Percentiles rank a stretch among this genome's conserved stretches.
Evolutionary conservation across 2,329 filamentous ascomycete species (phyloP).

Genomic region (Colletotrichum tofieldiae): DNA sequence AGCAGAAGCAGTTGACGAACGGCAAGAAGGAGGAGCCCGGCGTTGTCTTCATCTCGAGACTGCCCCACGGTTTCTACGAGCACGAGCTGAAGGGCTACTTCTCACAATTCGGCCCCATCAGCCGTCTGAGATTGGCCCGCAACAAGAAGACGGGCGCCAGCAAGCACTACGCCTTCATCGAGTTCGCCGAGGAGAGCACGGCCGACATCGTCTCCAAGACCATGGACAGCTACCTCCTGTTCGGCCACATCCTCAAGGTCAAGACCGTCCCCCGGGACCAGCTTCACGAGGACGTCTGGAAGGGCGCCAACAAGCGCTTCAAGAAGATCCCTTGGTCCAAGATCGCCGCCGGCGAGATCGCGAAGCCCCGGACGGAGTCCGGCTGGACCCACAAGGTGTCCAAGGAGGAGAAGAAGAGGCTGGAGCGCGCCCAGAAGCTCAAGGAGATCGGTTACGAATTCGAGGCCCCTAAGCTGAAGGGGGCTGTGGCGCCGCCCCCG

Average conservation of each 20-base stretch:
- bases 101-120: conserved; percentile 90
- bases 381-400: conserved; percentile 84
- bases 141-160: conserved; percentile 93
- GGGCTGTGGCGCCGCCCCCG: conserved; percentile 58
- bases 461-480: conserved; percentile 80
- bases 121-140: conserved; percentile 79
- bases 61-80: conserved; percentile 97
- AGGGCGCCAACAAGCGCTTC: conserved; percentile 91
- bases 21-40: conserved; percentile 73
- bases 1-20: conserved; percentile 54
- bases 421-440: conserved; percentile 80
- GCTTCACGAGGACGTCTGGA: conserved; percentile 87
- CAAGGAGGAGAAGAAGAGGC: conserved; percentile 80
- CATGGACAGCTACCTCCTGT: conserved; percentile 98
- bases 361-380: conserved; percentile 80
- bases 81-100: conserved; percentile 96
- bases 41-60: conserved; percentile 90
- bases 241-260: conserved; percentile 93
- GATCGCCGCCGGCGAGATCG: conserved; percentile 83
- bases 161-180: conserved; percentile 96
- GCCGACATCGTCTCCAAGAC: conserved; percentile 94
- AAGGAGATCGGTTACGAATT: conserved; percentile 89
- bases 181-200: conserved; percentile 84
- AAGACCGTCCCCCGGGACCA: conserved; percentile 83
- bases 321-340: conserved; percentile 83